Conservation (phyloP, 148 eudicot species). For the Linanthus parryae region DNA sequence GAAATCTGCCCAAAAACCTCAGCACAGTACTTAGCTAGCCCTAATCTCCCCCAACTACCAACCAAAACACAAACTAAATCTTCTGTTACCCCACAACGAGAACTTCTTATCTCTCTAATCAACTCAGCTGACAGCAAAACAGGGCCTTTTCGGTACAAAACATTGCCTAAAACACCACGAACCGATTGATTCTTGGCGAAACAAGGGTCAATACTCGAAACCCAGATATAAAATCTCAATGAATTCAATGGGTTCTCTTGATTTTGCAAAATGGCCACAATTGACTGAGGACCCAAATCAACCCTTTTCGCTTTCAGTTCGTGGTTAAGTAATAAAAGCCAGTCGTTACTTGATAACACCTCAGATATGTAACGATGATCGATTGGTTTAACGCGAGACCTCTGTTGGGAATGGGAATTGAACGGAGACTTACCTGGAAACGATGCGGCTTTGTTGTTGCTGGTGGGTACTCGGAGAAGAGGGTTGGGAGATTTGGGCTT, state of each 20-base stretch:
- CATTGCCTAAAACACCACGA: slow-evolving; percentile 46
- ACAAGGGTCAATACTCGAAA: slow-evolving; percentile 35
- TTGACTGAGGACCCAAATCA: slow-evolving; percentile 31
- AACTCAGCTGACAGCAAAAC: slow-evolving; percentile 60
- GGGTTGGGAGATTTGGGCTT: no score
- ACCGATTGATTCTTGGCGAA: slow-evolving; percentile 46
- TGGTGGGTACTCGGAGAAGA: no score
- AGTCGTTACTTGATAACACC: slow-evolving; percentile 64
- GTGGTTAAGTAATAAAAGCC: slow-evolving; percentile 77
- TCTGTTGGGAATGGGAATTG: no score
- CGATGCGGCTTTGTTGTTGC: no score
- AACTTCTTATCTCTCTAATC: slow-evolving; percentile 43
- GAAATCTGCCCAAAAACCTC: slow-evolving; percentile 87
- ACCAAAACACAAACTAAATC: slow-evolving; percentile 71
- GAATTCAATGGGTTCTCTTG: slow-evolving; percentile 52
- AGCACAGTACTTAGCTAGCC: slow-evolving; percentile 80
- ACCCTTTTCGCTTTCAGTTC: slow-evolving; percentile 57
- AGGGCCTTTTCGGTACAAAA: slow-evolving; percentile 64
- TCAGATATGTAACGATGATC: slow-evolving; percentile 52
- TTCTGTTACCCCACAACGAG: slow-evolving; percentile 56
- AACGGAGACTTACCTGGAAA: no score
- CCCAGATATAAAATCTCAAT: slow-evolving; percentile 76
- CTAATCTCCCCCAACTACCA: slow-evolving; percentile 94
- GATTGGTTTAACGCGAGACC: no score
- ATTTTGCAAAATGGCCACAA: slow-evolving; percentile 73